Evolutionary conservation across 2,329 filamentous ascomycete species (phyloP).

Genomic region (Tolypocladium tropicale): DNA sequence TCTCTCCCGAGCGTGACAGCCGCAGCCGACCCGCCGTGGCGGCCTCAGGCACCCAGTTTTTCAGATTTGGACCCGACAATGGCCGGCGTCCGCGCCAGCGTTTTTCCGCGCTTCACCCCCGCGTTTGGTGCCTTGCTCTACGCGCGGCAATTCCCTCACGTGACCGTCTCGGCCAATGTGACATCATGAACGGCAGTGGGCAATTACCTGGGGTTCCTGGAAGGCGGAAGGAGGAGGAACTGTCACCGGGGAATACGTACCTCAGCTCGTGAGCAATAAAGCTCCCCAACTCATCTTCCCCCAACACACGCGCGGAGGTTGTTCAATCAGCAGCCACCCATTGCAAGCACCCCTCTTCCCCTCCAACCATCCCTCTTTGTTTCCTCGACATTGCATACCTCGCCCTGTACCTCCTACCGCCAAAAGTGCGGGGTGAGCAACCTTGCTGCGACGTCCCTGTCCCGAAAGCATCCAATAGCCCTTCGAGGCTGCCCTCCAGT

Average conservation of each 20-base stretch:
- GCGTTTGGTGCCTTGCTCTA: too few relatives aligned
- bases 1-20: constrained; percentile 22
- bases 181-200: neutral
- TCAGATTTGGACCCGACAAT: neutral
- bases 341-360: neutral
- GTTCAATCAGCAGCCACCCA: constrained; percentile 5
- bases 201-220: neutral
- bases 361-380: neutral
- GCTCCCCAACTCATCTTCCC: neutral
- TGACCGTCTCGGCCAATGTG: neutral
- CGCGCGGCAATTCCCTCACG: neutral
- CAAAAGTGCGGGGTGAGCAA: constrained; percentile 13
- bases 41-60: constrained; percentile 16
- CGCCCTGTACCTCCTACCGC: neutral
- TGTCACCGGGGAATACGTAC: neutral
- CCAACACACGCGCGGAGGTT: neutral
- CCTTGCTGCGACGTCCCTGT: constrained; percentile 8
- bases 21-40: constrained; percentile 16
- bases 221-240: neutral
- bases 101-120: neutral
- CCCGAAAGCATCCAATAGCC: constrained; percentile 16
- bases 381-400: neutral
- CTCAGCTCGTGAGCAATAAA: neutral
- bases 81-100: neutral
- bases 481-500: constrained; percentile 18